Conservation (phyloP, 352 stramenopile species). For the Globisporangium spiculum region DNA sequence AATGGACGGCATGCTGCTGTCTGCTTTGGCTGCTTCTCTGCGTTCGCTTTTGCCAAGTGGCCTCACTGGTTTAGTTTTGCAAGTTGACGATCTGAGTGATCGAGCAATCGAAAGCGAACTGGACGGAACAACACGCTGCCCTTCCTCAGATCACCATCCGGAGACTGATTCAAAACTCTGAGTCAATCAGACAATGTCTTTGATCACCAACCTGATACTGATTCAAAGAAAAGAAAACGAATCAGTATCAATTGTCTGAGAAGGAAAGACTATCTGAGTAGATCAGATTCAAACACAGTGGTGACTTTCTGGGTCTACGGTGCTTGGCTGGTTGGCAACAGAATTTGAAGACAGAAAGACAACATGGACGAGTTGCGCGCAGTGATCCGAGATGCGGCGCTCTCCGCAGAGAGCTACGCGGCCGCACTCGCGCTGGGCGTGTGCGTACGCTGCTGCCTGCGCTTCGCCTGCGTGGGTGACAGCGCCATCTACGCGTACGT, state of each 20-base stretch:
- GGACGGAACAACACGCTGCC: not conserved
- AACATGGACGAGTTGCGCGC: slow-evolving; percentile 23
- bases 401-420: slow-evolving; percentile 35
- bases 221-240: too few relatives aligned
- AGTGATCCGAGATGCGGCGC: slow-evolving; percentile 19
- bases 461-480: slow-evolving; percentile 50
- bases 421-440: slow-evolving; percentile 28
- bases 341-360: not conserved
- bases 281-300: too few relatives aligned
- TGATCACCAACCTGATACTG: too few relatives aligned
- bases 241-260: too few relatives aligned
- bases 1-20: slow-evolving; percentile 52
- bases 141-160: too few relatives aligned
- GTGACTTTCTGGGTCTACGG: not conserved
- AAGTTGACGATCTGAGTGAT: not conserved
- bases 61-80: not conserved
- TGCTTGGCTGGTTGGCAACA: slow-evolving; percentile 1
- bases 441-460: slow-evolving; percentile 68
- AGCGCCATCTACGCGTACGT: slow-evolving; percentile 54
- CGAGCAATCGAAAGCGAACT: slow-evolving; percentile 1
- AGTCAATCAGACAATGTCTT: too few relatives aligned
- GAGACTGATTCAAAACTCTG: too few relatives aligned
- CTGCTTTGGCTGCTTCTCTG: not conserved
- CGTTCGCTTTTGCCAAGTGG: not conserved
- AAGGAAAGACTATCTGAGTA: too few relatives aligned